Conservation (phyloP, 352 stramenopile genomes). For the Chrysophaeum taylorii region DNA sequence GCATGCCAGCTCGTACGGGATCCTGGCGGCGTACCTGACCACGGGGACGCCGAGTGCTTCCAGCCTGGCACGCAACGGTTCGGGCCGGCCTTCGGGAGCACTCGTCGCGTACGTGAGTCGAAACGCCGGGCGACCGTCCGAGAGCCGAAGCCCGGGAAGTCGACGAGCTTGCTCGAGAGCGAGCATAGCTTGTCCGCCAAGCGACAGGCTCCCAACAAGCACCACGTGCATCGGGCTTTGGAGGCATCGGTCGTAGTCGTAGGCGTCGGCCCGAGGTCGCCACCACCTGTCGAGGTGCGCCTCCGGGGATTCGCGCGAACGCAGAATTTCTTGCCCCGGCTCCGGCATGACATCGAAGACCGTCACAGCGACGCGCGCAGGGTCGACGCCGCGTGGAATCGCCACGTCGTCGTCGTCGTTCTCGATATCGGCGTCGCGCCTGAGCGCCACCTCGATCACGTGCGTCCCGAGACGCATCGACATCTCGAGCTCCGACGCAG, state of each 20-base stretch:
- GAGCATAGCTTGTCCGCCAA: constrained; percentile 2
- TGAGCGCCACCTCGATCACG: background rate
- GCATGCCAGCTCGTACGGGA: background rate
- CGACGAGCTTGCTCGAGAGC: background rate
- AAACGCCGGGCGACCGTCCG: background rate
- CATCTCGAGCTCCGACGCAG: background rate
- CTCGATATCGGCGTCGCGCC: background rate
- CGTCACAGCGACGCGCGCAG: background rate
- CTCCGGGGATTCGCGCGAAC: background rate
- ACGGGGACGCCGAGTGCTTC: background rate
- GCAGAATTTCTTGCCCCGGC: background rate
- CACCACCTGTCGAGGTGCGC: background rate
- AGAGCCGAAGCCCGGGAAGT: background rate
- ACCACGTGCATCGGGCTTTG: background rate
- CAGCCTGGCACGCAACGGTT: background rate
- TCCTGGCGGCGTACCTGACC: background rate
- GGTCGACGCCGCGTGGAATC: background rate
- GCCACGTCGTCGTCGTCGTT: background rate
- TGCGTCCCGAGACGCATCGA: background rate
- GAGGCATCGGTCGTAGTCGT: background rate
- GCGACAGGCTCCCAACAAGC: background rate
- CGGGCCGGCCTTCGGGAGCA: too few species aligned
- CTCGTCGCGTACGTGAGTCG: background rate
- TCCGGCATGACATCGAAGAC: background rate
- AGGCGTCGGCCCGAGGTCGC: background rate